A percentile compares a stretch with the other conserved stretches of the same genome.
Conservation (phyloP, 768 basidiomycete genomes). For the Collybia nuda region DNA sequence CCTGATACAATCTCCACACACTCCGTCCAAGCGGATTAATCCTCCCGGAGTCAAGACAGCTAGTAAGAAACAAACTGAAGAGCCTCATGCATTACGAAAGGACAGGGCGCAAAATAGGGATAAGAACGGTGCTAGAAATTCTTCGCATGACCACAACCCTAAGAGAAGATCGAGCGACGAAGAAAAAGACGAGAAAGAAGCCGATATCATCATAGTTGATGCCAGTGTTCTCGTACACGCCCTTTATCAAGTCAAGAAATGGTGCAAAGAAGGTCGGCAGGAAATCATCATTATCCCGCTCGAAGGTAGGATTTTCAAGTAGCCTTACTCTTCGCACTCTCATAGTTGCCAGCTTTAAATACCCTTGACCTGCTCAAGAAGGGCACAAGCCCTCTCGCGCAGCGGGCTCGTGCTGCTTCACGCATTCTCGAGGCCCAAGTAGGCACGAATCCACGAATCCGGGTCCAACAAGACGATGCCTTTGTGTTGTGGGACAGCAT, state of each 20-base stretch:
- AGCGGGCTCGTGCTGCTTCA: slow-evolving; percentile 84
- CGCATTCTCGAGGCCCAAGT: slow-evolving; percentile 88
- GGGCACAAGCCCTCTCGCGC: slow-evolving; percentile 73
- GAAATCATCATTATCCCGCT: slow-evolving; percentile 84
- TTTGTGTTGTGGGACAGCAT: slow-evolving; percentile 83
- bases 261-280: slow-evolving; percentile 74
- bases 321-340: slow-evolving; percentile 2
- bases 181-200: slow-evolving; percentile 49
- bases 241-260: slow-evolving; percentile 75
- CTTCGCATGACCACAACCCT: slow-evolving; percentile 10
- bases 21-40: slow-evolving; percentile 22
- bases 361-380: slow-evolving; percentile 94
- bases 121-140: slow-evolving; percentile 5
- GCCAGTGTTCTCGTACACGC: slow-evolving; percentile 82
- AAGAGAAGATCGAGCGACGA: slow-evolving; percentile 31
- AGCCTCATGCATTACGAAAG: slow-evolving; percentile 16
- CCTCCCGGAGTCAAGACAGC: slow-evolving; percentile 29
- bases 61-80: slow-evolving; percentile 27
- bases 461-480: slow-evolving; percentile 80
- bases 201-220: slow-evolving; percentile 76
- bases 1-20: slow-evolving; percentile 15
- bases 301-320: slow-evolving; percentile 60
- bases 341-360: slow-evolving; percentile 63
- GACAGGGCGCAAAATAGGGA: slow-evolving; percentile 10
- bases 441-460: slow-evolving; percentile 77